Conservation (phyloP, 2,329 filamentous ascomycete genomes). For the Elsinoe ampelina region DNA sequence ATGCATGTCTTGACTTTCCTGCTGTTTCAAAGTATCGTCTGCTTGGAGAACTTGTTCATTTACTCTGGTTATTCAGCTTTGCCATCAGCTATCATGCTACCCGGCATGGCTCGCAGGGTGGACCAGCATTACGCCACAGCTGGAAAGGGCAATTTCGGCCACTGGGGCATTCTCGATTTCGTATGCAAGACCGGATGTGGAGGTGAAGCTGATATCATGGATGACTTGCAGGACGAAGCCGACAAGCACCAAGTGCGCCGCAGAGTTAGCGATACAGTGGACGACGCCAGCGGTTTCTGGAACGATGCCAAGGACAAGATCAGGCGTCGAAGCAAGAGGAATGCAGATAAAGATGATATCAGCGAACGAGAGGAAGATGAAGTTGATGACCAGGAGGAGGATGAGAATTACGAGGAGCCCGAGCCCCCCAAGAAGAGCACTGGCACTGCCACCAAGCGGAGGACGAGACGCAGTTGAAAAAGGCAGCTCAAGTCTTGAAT, state of each 20-base stretch:
- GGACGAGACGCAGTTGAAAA: constrained; percentile 4
- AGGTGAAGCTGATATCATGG: constrained; percentile 43
- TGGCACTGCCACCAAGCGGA: background rate
- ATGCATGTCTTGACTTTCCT: constrained; percentile 67
- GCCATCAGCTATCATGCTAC: constrained; percentile 48
- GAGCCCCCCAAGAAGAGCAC: background rate
- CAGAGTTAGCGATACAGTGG: constrained; percentile 29
- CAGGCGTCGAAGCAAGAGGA: background rate
- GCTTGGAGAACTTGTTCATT: constrained; percentile 56
- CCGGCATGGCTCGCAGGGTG: constrained; percentile 48
- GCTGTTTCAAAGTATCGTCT: constrained; percentile 52
- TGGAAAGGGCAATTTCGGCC: constrained; percentile 46
- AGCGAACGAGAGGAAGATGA: background rate
- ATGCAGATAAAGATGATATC: background rate
- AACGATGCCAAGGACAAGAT: constrained; percentile 13
- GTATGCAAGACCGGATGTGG: constrained; percentile 43
- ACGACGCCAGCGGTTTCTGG: constrained; percentile 21
- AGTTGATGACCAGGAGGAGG: background rate
- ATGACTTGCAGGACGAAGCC: constrained; percentile 47
- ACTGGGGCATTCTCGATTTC: constrained; percentile 56
- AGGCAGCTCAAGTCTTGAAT: no score
- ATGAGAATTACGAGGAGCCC: constrained; percentile 1
- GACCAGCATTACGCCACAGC: constrained; percentile 49
- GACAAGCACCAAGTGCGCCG: constrained; percentile 46
- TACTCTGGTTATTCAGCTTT: constrained; percentile 59